Evolutionary conservation across 2,329 filamentous ascomycete species (phyloP).

Genomic region (Neopestalotiopsis clavispora): DNA sequence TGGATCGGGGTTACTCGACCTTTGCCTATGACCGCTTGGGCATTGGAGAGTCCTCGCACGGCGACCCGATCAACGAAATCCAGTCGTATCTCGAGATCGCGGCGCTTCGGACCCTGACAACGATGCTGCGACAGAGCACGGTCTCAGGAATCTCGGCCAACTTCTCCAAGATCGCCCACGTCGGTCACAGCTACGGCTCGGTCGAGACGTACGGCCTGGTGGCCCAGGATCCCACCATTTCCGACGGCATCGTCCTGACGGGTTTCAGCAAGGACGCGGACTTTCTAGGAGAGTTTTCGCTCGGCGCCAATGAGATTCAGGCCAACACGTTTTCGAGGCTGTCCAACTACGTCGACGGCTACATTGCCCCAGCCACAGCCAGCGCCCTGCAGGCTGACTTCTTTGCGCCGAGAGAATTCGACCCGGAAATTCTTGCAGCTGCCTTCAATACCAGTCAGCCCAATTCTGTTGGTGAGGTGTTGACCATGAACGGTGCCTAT

Average conservation of each 20-base stretch:
- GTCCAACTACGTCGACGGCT: conserved; percentile 50
- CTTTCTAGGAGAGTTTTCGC: conserved; percentile 47
- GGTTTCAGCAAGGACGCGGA: conserved; percentile 58
- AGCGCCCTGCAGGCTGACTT: conserved; percentile 58
- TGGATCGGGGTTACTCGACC: conserved; percentile 61
- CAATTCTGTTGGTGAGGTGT: conserved; percentile 60
- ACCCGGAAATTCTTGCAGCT: conserved; percentile 53
- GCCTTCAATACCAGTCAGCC: conserved; percentile 57
- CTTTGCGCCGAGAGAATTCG: conserved; percentile 58
- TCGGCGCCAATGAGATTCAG: conserved; percentile 52
- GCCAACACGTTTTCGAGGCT: conserved; percentile 40
- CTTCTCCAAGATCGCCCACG: conserved; percentile 56
- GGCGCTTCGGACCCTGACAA: conserved; percentile 59
- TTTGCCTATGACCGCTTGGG: conserved; percentile 67
- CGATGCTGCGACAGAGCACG: conserved; percentile 47
- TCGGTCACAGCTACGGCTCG: conserved; percentile 69
- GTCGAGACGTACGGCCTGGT: conserved; percentile 61
- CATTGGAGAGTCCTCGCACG: conserved; percentile 61
- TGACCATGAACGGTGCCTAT: conserved; percentile 53
- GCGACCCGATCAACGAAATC: conserved; percentile 63
- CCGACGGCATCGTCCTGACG: conserved; percentile 64
- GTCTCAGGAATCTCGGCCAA: conserved; percentile 48
- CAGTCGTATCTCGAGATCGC: conserved; percentile 63
- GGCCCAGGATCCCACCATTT: conserved; percentile 52
- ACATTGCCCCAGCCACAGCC: conserved; percentile 52